A percentile compares a stretch with the other conserved stretches of the same genome.
Conservation (phyloP, 345 rosid genomes). For the Ailanthus altissimus region DNA sequence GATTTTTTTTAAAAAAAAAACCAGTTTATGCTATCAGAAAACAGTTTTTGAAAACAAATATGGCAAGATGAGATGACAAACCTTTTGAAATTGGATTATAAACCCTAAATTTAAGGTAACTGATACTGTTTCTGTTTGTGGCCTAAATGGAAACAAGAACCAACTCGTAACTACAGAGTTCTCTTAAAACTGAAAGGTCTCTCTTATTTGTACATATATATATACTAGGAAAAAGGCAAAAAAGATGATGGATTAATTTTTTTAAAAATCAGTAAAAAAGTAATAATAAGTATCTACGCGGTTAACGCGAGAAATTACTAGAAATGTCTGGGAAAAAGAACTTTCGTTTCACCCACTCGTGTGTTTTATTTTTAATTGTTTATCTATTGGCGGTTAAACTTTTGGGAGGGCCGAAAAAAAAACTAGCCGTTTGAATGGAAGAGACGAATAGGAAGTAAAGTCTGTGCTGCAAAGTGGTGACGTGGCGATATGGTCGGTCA, state of each 20-base stretch:
- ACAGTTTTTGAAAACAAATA: slow-evolving; percentile 15
- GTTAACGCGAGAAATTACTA: slow-evolving; percentile 25
- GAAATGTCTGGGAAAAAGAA: slow-evolving; percentile 15
- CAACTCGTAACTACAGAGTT: slow-evolving; percentile 5
- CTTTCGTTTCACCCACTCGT: not conserved
- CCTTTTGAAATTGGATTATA: slow-evolving; percentile 14
- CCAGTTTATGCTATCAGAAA: not conserved
- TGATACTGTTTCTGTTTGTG: not conserved
- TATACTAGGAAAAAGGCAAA: not conserved
- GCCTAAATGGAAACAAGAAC: slow-evolving; percentile 27
- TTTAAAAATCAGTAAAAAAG: slow-evolving; percentile 3
- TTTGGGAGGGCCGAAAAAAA: slow-evolving; percentile 13
- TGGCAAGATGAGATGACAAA: not conserved
- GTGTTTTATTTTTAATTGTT: slow-evolving; percentile 10
- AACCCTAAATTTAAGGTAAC: slow-evolving; percentile 25
- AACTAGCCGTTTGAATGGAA: slow-evolving; percentile 41
- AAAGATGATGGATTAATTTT: not conserved
- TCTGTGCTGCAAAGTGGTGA: slow-evolving; percentile 30
- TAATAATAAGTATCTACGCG: slow-evolving; percentile 30
- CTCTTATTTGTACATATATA: not conserved
- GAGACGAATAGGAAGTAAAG: slow-evolving; percentile 15
- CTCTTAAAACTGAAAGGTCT: slow-evolving; percentile 2
- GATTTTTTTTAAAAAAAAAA: not conserved
- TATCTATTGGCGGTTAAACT: slow-evolving; percentile 36
- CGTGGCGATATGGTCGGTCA: slow-evolving; percentile 44